Evolutionary conservation across 192 early-diverging fungal species (phyloP), one percentile per base, ranked within the genome.

Genomic region (Coemansia sp.): DNA sequence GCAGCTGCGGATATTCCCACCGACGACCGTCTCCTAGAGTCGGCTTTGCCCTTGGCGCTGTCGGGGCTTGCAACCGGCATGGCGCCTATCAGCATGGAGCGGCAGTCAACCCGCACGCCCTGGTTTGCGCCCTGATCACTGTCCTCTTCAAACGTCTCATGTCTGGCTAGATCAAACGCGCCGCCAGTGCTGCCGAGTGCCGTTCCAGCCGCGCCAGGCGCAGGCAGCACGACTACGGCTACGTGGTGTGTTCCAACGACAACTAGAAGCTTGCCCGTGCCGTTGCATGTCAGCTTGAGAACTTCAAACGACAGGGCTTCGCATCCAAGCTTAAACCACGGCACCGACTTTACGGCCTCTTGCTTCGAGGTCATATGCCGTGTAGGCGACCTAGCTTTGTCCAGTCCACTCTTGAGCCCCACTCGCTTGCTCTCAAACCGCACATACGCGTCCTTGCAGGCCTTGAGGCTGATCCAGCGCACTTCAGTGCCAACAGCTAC

Each of bases 371-470:
- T 32, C 29, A 17, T 17, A 54, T 54, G 27, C 51, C 29, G 51
- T 12, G 51, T 31, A n/a, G 51, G 51, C 17, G 51, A 54, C 17
- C 27, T 54, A 27, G 15, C 51, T 25, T 54, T 54, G 29, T n/a
- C 51, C 7, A 29, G 17, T 2, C 65, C 68, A 35, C 51, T 40
- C 35, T 61, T 59, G 25, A 68, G 43, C 12, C 74, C 70, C 53
- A 76, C 31, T 8, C 73, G 73, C 47, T 59, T 64, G 54, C 66
- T 67, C 40, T 82, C 79, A 29, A 57, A 65, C 59, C 79, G 72
- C 41, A 88, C 78, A 64, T 83, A 89, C 11, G 85, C 73, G 57
- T 87, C 84, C 51, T 91, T 91, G 61, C 87, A 85, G 9, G 84
- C 84, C 43, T 79, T 86, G 4, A 91, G 74, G 43, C 77, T 88